Evolutionary conservation across 2,329 filamentous ascomycete genomes (phyloP).

Genomic region (Blastomyces percursus): DNA sequence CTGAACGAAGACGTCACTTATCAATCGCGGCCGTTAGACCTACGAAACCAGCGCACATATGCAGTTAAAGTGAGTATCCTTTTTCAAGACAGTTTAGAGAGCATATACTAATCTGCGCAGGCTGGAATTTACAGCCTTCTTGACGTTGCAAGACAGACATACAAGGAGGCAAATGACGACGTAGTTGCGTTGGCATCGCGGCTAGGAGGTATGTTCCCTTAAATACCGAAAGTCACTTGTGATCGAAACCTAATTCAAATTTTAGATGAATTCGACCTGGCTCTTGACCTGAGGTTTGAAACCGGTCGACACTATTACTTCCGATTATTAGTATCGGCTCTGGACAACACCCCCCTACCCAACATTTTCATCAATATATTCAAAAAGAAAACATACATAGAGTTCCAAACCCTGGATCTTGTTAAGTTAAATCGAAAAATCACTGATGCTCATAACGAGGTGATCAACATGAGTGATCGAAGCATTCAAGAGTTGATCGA

Average conservation of each 20-base stretch:
- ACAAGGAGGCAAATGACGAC: conserved; percentile 77
- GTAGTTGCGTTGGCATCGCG: conserved; percentile 59
- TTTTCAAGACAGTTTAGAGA: neutral
- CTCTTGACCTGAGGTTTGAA: conserved; percentile 63
- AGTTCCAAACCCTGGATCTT: conserved; percentile 78
- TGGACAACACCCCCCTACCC: conserved; percentile 49
- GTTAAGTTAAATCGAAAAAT: conserved; percentile 72
- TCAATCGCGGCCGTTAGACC: conserved; percentile 66
- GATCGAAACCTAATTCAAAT: conserved; percentile 16
- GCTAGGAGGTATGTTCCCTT: conserved; percentile 46
- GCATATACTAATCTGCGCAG: conserved; percentile 29
- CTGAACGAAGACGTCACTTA: conserved; percentile 76
- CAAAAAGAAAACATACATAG: conserved; percentile 60
- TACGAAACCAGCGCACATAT: conserved; percentile 82
- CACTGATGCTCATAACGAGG: conserved; percentile 69
- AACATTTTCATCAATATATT: conserved; percentile 66
- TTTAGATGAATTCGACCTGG: conserved; percentile 47
- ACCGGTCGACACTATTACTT: conserved; percentile 70
- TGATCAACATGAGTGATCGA: conserved; percentile 69
- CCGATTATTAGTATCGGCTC: conserved; percentile 50
- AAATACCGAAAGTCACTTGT: neutral
- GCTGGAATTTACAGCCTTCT: conserved; percentile 74
- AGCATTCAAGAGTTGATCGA: conserved; percentile 61
- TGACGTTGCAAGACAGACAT: conserved; percentile 78
- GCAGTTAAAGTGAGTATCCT: conserved; percentile 56